Percentiles rank a stretch among this genome's conserved stretches.
Conservation (phyloP, 768 basidiomycete species). For the Hirschioporus abietinus region DNA sequence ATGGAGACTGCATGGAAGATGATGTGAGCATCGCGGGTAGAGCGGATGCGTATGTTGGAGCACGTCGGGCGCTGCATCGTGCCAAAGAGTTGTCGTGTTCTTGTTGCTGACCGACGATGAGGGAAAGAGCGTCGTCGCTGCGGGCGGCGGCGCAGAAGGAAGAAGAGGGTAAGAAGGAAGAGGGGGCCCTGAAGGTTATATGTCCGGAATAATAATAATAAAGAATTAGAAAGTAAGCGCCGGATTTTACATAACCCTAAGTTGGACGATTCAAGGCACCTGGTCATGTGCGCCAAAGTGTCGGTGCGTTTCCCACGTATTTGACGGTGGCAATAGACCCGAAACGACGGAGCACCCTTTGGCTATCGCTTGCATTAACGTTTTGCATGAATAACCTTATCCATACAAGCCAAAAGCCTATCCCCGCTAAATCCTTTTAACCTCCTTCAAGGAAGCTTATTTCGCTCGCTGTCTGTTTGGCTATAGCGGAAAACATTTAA, state of each 20-base stretch:
- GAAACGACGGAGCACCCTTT: slow-evolving; percentile 31
- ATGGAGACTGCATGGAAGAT: slow-evolving; percentile 70
- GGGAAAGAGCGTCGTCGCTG: slow-evolving; percentile 15
- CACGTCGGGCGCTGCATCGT: slow-evolving; percentile 72
- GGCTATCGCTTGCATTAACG: slow-evolving; percentile 33
- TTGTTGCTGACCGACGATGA: not conserved
- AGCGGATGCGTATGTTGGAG: slow-evolving; percentile 67
- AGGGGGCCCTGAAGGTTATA: slow-evolving; percentile 16
- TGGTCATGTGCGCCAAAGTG: not conserved
- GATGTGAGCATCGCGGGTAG: slow-evolving; percentile 72
- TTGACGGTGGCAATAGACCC: slow-evolving; percentile 27
- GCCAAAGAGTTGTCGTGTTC: slow-evolving; percentile 12
- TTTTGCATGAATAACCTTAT: slow-evolving; percentile 40
- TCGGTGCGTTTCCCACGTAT: not conserved
- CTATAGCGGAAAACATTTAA: not conserved
- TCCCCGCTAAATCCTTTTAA: slow-evolving; percentile 11
- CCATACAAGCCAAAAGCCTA: slow-evolving; percentile 44
- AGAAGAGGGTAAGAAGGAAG: slow-evolving; percentile 14
- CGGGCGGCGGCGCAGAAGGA: slow-evolving; percentile 18
- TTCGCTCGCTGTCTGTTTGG: not conserved
- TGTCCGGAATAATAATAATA: slow-evolving; percentile 23
- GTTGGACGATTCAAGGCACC: not conserved
- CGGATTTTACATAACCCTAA: not conserved
- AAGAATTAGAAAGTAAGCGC: slow-evolving; percentile 8
- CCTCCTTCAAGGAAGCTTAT: not conserved